These are phyloP conservation scores for Pugionium dolabratum DNA, from an alignment of 345 rosid genomes.

Conservation along the genomic window DNA sequence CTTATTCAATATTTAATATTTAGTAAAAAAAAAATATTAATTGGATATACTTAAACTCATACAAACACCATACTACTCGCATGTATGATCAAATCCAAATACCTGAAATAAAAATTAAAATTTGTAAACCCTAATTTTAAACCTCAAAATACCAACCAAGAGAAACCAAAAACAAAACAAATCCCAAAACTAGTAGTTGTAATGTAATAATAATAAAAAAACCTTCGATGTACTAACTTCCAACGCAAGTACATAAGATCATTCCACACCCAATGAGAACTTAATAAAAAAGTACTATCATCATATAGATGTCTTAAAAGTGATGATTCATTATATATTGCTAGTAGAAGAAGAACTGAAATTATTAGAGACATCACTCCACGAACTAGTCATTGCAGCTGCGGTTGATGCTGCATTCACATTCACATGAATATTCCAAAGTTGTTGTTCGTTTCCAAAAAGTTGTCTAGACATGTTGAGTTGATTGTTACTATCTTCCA, in stretches of 20 bases:
- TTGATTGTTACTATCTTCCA: slow-evolving; percentile 44
- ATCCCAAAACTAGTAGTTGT: slow-evolving; percentile 20
- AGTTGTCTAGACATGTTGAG: slow-evolving; percentile 38
- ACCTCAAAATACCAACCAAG: slow-evolving; percentile 27
- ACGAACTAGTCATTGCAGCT: slow-evolving; percentile 38
- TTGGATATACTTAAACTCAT: slow-evolving; percentile 8
- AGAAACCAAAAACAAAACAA: slow-evolving; percentile 22
- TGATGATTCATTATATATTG: slow-evolving; percentile 28
- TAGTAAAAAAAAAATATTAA: not conserved
- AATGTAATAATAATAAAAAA: slow-evolving; percentile 11
- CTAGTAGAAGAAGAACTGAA: slow-evolving; percentile 45
- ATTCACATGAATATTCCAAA: slow-evolving; percentile 39
- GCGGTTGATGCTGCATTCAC: slow-evolving; percentile 28
- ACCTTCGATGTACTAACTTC: slow-evolving; percentile 22
- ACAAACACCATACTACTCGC: slow-evolving; percentile 24
- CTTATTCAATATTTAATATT: not conserved
- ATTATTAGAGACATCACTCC: slow-evolving; percentile 46
- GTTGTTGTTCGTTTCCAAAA: slow-evolving; percentile 38
- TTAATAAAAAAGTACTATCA: slow-evolving; percentile 13
- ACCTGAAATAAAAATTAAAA: slow-evolving; percentile 11
- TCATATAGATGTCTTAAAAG: slow-evolving; percentile 16
- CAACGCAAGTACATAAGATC: slow-evolving; percentile 37
- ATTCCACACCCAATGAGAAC: slow-evolving; percentile 29
- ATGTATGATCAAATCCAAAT: slow-evolving; percentile 27
- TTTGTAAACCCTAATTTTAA: slow-evolving; percentile 31